Base-by-base conservation (phyloP, 1,284 basidiomycete species). In the Phylloporus gajari region DNA sequence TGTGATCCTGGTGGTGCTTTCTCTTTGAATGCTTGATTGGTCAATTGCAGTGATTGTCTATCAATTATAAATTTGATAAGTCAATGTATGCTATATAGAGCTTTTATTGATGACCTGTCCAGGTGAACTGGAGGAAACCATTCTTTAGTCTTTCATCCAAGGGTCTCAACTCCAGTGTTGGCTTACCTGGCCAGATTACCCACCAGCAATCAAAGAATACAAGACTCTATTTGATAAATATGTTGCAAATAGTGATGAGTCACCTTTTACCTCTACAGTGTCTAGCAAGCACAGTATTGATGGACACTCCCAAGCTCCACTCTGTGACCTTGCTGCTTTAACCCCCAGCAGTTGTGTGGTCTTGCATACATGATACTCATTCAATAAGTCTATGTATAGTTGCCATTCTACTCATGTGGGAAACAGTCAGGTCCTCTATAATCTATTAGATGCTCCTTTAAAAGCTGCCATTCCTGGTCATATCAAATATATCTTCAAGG, bases 1-100 rank as follows among this genome's bases (percentile, higher is more conserved):
- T 74, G 5, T 11, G 25, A 3, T 74, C 68, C 15, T 74, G 73
- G 70, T 74, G 72, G 68, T 71, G 68, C 9, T 64, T 64, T 13
- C 44, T 44, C 30, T 64, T 64, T 21, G 15, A 64, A n/a, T 9
- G 21, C 30, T 42, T 64, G 13, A 64, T 64, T 64, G 63, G 63
- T 15, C 27, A 48, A 19, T 30, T 64, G 7, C 63, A 64, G 44
- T 7, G 12, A 5, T 27, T 48, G 13, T 32, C 46, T 2, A 64
- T 12, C 11, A 64, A 48, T 12, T 42, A 63, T 19, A 4, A 30
- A 21, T 63, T 30, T 46, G 40, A 42, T 30, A 46, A 46, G 46
- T 46, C 13, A 6, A 40, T 13, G 13, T 13, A 13, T 40, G 46
- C 13, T 46, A 5, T 40, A 40, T 40, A 40, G 40, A 40, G 46